Evolutionary conservation across 169 alveolate species (phyloP).

Genomic region (Miamiensis avidus): DNA sequence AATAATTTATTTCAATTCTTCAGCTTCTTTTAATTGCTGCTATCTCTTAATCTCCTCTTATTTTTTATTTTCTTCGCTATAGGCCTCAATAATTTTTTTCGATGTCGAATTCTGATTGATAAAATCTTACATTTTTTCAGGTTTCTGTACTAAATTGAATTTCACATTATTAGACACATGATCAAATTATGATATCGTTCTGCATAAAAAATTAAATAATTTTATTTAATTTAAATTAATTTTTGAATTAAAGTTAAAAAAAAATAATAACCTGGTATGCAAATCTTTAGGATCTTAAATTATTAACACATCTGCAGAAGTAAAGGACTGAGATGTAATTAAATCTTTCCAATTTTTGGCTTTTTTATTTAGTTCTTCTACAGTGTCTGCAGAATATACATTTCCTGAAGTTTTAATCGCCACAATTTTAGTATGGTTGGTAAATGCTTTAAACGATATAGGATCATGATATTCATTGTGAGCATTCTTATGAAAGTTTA

Average conservation of each 20-base stretch:
- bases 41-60: slow-evolving; percentile 27
- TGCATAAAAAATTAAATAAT: background rate
- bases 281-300: slow-evolving; percentile 62
- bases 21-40: too few relatives aligned
- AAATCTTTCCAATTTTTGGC: slow-evolving; percentile 73
- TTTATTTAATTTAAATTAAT: too few relatives aligned
- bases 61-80: slow-evolving; percentile 37
- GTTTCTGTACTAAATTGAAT: slow-evolving; percentile 11
- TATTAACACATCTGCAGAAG: slow-evolving; percentile 44
- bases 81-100: slow-evolving; percentile 40
- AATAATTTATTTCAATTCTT: slow-evolving; percentile 23
- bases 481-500: slow-evolving; percentile 81
- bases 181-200: slow-evolving; percentile 51
- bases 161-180: slow-evolving; percentile 39
- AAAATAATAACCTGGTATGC: background rate
- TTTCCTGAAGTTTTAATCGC: slow-evolving; percentile 89
- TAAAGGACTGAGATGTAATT: slow-evolving; percentile 55
- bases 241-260: background rate
- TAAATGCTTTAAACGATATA: slow-evolving; percentile 88
- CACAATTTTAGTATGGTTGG: slow-evolving; percentile 87
- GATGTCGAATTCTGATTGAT: slow-evolving; percentile 43
- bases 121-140: slow-evolving; percentile 23
- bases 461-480: slow-evolving; percentile 92
- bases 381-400: slow-evolving; percentile 89
- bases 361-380: slow-evolving; percentile 76